A percentile compares a stretch with the other conserved stretches of the same genome.
Conservation (phyloP, 2,329 filamentous ascomycete genomes). For the Bisporella sp. region DNA sequence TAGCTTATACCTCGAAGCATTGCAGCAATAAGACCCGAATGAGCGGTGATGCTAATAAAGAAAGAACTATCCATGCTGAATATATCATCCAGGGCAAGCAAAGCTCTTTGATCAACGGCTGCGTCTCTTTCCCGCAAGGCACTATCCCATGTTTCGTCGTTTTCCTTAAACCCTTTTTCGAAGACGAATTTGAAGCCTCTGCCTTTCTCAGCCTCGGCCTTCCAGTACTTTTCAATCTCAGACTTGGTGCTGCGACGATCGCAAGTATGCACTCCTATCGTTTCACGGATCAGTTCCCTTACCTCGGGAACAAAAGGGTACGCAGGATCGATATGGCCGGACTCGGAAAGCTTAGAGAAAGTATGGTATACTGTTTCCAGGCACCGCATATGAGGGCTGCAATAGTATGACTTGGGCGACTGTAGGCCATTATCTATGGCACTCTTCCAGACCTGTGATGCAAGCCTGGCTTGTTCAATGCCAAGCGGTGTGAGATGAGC, state of each 20-base stretch:
- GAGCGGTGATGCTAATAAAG: conserved; percentile 53
- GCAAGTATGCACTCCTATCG: conserved; percentile 63
- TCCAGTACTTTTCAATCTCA: conserved; percentile 44
- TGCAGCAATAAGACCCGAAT: conserved; percentile 49
- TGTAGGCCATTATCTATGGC: conserved; percentile 48
- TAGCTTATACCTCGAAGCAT: conserved; percentile 34
- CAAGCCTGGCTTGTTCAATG: conserved; percentile 47
- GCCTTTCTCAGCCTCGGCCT: conserved; percentile 43
- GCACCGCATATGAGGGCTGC: conserved; percentile 56
- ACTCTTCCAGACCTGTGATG: conserved; percentile 52
- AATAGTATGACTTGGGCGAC: conserved; percentile 57
- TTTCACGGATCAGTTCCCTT: conserved; percentile 61
- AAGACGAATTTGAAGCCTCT: conserved; percentile 35
- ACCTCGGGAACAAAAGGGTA: conserved; percentile 51
- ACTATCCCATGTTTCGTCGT: conserved; percentile 42
- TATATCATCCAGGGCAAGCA: conserved; percentile 47
- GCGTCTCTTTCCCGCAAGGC: conserved; percentile 35
- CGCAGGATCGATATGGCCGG: conserved; percentile 38
- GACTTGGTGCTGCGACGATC: conserved; percentile 51
- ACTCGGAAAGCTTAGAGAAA: conserved; percentile 45
- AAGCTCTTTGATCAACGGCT: conserved; percentile 43
- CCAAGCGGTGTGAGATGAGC: conserved; percentile 54
- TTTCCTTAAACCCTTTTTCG: conserved; percentile 54
- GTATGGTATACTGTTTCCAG: conserved; percentile 55
- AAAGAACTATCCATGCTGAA: conserved; percentile 45